phyloP scores from a whole-genome alignment of 2,329 filamentous ascomycete species.

The Botryotinia narcissicola region DNA sequence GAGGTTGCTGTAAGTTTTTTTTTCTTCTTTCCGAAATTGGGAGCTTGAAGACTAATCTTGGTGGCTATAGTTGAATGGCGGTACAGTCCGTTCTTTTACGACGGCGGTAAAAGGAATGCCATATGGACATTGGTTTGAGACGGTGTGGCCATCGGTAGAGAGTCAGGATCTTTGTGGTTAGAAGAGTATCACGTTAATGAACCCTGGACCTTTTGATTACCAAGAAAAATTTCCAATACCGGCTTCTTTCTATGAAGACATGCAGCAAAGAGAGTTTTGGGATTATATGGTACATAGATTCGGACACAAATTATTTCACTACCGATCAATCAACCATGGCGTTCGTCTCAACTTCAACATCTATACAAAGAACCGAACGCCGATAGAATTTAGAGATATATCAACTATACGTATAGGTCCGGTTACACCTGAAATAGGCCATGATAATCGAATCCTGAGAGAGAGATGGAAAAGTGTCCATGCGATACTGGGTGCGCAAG shows the following conservation, averaged over 20 bases:
- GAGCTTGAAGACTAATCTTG: neutral
- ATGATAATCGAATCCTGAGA: neutral
- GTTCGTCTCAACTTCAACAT: neutral
- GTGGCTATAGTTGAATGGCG: neutral
- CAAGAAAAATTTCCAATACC: constrained; percentile 25
- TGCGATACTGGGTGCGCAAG: neutral
- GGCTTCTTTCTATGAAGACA: constrained; percentile 27
- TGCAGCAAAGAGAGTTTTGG: constrained; percentile 31
- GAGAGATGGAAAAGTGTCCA: neutral
- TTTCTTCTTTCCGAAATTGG: accelerated
- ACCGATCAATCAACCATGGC: constrained; percentile 19
- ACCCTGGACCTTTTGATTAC: constrained; percentile 14
- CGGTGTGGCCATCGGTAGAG: constrained; percentile 19
- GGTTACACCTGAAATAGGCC: too few relatives aligned
- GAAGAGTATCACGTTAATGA: constrained; percentile 8
- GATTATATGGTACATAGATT: constrained; percentile 20
- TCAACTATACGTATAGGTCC: neutral
- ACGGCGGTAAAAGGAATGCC: constrained; percentile 8
- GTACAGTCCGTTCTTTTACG: neutral
- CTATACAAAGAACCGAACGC: neutral
- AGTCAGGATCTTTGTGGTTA: neutral
- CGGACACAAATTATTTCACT: constrained; percentile 24
- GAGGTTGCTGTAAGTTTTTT: constrained; percentile 25
- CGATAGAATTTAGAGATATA: neutral
- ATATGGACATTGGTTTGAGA: constrained; percentile 24